These are phyloP conservation scores for Zoysia japonica DNA, from an alignment of 176 grass and related monocot species.

Conservation along the genomic window DNA sequence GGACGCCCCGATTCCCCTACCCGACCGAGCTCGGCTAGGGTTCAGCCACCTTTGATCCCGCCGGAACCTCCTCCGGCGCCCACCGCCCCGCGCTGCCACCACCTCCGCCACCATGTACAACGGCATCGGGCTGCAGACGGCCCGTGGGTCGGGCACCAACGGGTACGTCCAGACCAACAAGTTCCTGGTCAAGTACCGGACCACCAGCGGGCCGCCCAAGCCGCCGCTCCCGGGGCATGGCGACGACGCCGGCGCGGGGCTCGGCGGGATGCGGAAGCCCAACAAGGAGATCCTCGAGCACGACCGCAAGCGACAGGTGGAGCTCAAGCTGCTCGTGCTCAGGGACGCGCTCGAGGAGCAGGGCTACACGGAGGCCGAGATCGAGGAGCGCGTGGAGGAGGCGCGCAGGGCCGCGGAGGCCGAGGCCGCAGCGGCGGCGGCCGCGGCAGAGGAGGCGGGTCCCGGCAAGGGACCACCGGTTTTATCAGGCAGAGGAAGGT, in stretches of 20 bases:
- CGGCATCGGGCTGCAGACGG: slow-evolving; percentile 90
- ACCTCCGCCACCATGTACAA: slow-evolving; percentile 70
- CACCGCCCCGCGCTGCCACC: neutral
- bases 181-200: slow-evolving; percentile 68
- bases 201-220: slow-evolving; percentile 19
- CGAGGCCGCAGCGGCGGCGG: slow-evolving; percentile 41
- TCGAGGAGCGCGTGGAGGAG: slow-evolving; percentile 64
- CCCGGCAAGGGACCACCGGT: slow-evolving; percentile 6
- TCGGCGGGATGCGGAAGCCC: slow-evolving; percentile 61
- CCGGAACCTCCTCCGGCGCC: neutral
- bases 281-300: slow-evolving; percentile 95
- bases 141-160: slow-evolving; percentile 84
- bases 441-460: neutral
- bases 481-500: slow-evolving; percentile 44
- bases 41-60: neutral
- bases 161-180: slow-evolving; percentile 87
- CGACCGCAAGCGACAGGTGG: slow-evolving; percentile 81
- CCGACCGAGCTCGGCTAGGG: neutral
- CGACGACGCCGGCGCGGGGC: neutral
- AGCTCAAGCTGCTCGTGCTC: slow-evolving; percentile 57
- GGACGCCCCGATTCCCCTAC: neutral
- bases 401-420: slow-evolving; percentile 50
- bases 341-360: slow-evolving; percentile 38
- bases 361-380: slow-evolving; percentile 88
- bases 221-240: slow-evolving; percentile 20